Evolutionary conservation across 768 basidiomycete genomes (phyloP).

Genomic region (Kwoniella heveanensis): DNA sequence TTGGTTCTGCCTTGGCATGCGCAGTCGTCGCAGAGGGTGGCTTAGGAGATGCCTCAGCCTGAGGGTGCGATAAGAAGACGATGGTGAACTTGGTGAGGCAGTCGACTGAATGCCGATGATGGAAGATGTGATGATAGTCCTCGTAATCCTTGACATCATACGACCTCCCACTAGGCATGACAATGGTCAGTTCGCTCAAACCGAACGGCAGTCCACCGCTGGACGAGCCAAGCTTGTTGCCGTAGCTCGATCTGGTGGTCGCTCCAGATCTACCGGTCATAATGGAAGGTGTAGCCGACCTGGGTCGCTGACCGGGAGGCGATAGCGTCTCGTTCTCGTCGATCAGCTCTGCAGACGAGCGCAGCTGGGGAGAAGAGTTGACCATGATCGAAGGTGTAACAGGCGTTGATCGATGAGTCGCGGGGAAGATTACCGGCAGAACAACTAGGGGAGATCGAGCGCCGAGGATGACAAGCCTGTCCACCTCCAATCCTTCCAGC

Average conservation of each 20-base stretch:
- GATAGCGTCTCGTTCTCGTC: neutral
- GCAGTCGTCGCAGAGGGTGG: neutral
- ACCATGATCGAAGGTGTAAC: neutral
- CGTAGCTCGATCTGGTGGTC: too few species aligned
- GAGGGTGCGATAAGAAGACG: constrained; percentile 9
- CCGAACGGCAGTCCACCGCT: constrained; percentile 9
- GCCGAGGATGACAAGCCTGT: constrained; percentile 11
- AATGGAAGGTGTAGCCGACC: neutral
- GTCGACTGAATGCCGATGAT: constrained; percentile 6
- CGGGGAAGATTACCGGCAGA: constrained; percentile 11
- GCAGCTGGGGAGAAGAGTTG: neutral
- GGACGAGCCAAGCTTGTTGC: constrained; percentile 1
- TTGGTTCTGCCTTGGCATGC: neutral
- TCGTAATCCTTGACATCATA: constrained; percentile 23
- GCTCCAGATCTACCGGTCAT: neutral
- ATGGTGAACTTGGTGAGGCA: constrained; percentile 8
- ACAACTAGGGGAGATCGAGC: constrained; percentile 19
- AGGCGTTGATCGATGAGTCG: neutral
- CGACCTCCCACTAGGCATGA: constrained; percentile 18
- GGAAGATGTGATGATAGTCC: constrained; percentile 19
- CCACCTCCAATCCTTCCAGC: constrained; percentile 10
- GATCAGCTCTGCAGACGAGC: neutral
- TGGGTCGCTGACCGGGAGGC: neutral
- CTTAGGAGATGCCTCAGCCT: neutral
- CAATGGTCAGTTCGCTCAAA: constrained; percentile 8